Conservation (phyloP, 1,139 yeast genomes). For the Saccharomycopsis hybrid region DNA sequence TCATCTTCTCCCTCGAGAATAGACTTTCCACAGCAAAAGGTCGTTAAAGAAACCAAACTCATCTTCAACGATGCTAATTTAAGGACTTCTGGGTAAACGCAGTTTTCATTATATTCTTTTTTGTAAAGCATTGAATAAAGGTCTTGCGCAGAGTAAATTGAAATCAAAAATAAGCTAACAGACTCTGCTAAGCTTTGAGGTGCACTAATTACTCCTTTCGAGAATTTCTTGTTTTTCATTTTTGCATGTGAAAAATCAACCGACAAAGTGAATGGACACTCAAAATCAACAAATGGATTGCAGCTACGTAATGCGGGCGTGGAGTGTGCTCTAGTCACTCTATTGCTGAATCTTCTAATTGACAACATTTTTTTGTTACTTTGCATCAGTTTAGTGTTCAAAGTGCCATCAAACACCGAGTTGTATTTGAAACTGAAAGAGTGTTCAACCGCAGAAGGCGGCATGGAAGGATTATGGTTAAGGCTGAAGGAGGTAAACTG, state of each 20-base stretch:
- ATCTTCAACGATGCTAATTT: slow-evolving; percentile 6
- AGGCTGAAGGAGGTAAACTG: slow-evolving; percentile 12
- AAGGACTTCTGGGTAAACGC: slow-evolving; percentile 7
- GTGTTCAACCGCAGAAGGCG: slow-evolving; percentile 9
- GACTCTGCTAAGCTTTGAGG: slow-evolving; percentile 10
- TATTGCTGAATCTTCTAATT: slow-evolving; percentile 11
- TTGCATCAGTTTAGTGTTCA: background rate
- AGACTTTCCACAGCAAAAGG: slow-evolving; percentile 16
- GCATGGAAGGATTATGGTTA: slow-evolving; percentile 7
- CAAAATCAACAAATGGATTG: slow-evolving; percentile 2
- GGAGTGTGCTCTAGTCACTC: background rate
- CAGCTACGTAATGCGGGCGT: background rate
- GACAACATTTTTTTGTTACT: background rate
- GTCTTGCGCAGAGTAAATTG: slow-evolving; percentile 14
- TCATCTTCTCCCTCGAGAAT: slow-evolving; percentile 1
- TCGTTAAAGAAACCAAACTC: slow-evolving; percentile 8
- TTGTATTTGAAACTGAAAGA: slow-evolving; percentile 16
- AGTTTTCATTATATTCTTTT: background rate
- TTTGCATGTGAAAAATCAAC: slow-evolving; percentile 18
- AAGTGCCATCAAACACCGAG: background rate
- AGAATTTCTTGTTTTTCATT: slow-evolving; percentile 4
- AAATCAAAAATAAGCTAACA: slow-evolving; percentile 6
- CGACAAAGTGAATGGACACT: slow-evolving; percentile 12
- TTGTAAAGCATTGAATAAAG: slow-evolving; percentile 16
- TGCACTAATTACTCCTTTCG: slow-evolving; percentile 16